phyloP scores from a whole-genome alignment of 441 rosid species.

The Dalechampia spathulata region DNA sequence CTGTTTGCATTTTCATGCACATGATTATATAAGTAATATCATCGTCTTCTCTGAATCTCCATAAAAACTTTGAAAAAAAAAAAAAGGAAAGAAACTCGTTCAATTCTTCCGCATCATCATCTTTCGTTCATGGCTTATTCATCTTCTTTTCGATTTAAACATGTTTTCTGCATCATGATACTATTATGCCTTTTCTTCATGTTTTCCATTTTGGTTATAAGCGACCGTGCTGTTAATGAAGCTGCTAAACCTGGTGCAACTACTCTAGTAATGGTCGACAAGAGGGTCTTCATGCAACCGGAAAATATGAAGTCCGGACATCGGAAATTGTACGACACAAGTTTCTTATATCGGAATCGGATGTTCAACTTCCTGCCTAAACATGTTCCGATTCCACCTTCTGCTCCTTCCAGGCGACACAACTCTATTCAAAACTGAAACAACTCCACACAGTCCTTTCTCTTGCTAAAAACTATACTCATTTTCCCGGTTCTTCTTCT shows the following conservation, averaged over 20 bases:
- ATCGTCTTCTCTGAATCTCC: no score
- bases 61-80: no score
- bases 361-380: constrained; percentile 72
- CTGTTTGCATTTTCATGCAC: no score
- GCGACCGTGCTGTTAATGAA: constrained; percentile 16
- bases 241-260: constrained; percentile 35
- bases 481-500: no score
- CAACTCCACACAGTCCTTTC: no score
- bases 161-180: constrained; percentile 15
- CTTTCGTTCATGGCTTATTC: constrained; percentile 14
- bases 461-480: no score
- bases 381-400: constrained; percentile 61
- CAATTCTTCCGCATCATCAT: no score
- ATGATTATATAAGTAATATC: no score
- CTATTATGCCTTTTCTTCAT: constrained; percentile 20
- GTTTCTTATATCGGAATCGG: constrained; percentile 33
- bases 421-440: constrained; percentile 35
- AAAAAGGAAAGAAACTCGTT: no score
- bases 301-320: constrained; percentile 13
- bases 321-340: constrained; percentile 24
- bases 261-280: constrained; percentile 12
- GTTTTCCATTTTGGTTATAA: constrained; percentile 20
- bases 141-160: constrained; percentile 5
- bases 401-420: constrained; percentile 79
- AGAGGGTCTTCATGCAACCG: background rate